A percentile compares a stretch with the other conserved stretches of the same genome.
Conservation (phyloP, 2,329 filamentous ascomycete genomes). For the Trichoderma pleuroti region DNA sequence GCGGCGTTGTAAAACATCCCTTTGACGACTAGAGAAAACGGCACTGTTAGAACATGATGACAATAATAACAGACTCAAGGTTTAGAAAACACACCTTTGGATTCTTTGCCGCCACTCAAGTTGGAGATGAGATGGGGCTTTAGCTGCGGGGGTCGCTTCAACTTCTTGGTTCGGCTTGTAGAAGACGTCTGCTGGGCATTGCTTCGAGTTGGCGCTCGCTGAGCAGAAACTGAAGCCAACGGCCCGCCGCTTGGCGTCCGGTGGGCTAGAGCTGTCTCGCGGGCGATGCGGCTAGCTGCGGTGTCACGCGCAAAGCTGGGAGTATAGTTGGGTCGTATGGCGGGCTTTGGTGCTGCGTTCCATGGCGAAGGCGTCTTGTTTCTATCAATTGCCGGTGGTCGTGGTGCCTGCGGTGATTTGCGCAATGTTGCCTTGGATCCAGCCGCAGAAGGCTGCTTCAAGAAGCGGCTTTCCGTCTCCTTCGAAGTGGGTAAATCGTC, state of each 20-base stretch:
- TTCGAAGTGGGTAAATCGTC: constrained; percentile 91
- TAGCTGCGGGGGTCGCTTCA: constrained; percentile 56
- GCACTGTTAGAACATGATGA: constrained; percentile 28
- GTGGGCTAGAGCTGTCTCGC: constrained; percentile 60
- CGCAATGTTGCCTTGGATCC: constrained; percentile 61
- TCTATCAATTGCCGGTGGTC: constrained; percentile 44
- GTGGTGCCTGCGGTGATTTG: constrained; percentile 53
- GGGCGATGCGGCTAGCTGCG: constrained; percentile 60
- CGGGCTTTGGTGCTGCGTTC: constrained; percentile 47
- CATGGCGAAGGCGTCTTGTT: constrained; percentile 51
- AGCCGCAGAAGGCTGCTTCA: constrained; percentile 71
- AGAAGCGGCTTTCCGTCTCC: constrained; percentile 73
- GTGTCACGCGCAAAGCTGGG: constrained; percentile 65
- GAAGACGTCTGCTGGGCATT: constrained; percentile 44
- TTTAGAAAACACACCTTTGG: constrained; percentile 63
- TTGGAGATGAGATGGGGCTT: constrained; percentile 91
- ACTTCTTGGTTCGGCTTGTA: constrained; percentile 52
- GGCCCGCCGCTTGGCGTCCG: constrained; percentile 53
- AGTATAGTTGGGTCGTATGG: constrained; percentile 52
- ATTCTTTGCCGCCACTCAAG: constrained; percentile 67
- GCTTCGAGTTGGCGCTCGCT: constrained; percentile 50
- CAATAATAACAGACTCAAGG: not conserved
- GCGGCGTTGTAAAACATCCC: constrained; percentile 94
- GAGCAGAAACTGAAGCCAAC: constrained; percentile 52
- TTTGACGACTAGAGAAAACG: constrained; percentile 64